Conservation (phyloP, 768 basidiomycete genomes). For the Lactifluus piperatus region DNA sequence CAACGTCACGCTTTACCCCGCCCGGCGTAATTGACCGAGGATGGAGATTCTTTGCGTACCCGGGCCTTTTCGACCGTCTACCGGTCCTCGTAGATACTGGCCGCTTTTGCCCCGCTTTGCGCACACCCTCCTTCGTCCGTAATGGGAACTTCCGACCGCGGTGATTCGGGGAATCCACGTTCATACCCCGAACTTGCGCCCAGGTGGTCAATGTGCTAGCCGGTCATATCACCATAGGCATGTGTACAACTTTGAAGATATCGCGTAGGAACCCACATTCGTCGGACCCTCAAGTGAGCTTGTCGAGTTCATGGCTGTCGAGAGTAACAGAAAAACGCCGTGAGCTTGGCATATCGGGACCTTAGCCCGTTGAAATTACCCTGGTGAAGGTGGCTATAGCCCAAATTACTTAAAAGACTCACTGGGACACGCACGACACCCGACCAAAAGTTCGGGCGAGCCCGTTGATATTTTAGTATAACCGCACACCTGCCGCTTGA, state of each 20-base stretch:
- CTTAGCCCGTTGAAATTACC: neutral
- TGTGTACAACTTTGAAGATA: neutral
- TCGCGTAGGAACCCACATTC: neutral
- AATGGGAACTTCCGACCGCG: slow-evolving; percentile 3
- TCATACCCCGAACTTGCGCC: slow-evolving; percentile 3
- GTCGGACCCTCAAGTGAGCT: neutral
- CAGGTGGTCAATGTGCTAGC: neutral
- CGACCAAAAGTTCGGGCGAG: neutral
- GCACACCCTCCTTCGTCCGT: slow-evolving; percentile 1
- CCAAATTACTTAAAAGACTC: neutral
- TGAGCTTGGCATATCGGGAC: neutral
- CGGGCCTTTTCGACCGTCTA: neutral
- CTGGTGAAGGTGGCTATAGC: neutral
- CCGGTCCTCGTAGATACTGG: slow-evolving; percentile 1
- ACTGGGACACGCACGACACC: neutral
- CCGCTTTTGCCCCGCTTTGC: slow-evolving; percentile 4
- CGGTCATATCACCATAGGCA: neutral
- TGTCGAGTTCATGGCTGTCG: neutral
- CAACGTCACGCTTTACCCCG: neutral
- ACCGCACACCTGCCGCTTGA: slow-evolving; percentile 13
- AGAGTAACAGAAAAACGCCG: neutral
- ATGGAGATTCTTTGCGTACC: slow-evolving; percentile 6
- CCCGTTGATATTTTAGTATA: slow-evolving; percentile 7
- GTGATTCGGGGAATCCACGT: neutral
- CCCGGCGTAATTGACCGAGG: neutral